Conservation (phyloP, 2,329 filamentous ascomycete genomes). For the Botrytis galanthina region DNA sequence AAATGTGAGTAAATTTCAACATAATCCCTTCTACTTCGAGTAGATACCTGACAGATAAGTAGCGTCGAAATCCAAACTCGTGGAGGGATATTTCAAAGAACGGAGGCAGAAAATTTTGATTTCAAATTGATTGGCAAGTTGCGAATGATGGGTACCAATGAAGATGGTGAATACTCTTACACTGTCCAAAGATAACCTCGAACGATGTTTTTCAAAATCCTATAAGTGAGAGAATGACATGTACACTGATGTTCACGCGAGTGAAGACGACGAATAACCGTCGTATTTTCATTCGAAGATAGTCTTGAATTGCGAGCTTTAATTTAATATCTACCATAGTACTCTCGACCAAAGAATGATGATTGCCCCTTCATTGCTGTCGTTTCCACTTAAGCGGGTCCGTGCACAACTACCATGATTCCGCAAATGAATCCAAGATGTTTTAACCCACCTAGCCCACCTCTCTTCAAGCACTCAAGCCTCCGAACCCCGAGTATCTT, state of each 20-base stretch:
- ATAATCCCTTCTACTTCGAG: not conserved
- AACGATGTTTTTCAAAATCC: not conserved
- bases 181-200: not conserved
- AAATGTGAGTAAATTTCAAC: not conserved
- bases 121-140: no score
- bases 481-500: not conserved
- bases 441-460: not conserved
- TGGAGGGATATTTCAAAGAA: not conserved
- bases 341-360: not conserved
- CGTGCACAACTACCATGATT: not conserved
- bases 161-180: not conserved
- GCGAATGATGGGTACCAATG: not conserved
- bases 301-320: not conserved
- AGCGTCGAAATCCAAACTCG: not conserved
- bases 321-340: not conserved
- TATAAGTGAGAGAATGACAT: not conserved
- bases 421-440: not conserved
- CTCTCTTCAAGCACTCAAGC: not conserved
- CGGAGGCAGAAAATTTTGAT: not conserved
- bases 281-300: not conserved
- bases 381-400: not conserved
- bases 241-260: not conserved
- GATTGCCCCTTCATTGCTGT: not conserved
- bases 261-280: not conserved
- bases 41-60: not conserved